These are phyloP conservation scores for Pythium periplocum DNA, from an alignment of 352 stramenopile species.

Conservation along the genomic window DNA sequence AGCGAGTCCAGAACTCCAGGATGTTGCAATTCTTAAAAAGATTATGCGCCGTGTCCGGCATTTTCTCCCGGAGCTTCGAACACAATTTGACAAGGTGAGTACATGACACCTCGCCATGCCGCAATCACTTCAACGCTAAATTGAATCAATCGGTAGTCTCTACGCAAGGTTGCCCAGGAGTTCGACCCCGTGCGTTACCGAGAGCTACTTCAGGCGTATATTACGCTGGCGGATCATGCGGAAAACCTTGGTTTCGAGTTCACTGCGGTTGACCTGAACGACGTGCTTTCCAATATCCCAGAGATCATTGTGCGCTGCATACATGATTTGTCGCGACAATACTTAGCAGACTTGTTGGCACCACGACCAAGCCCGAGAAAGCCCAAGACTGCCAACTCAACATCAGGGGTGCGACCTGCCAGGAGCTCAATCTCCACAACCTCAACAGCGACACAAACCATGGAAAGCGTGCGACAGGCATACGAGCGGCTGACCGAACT, in stretches of 20 bases:
- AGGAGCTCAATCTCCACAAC: constrained; percentile 2
- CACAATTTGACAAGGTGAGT: constrained; percentile 69
- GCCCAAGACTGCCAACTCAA: constrained; percentile 18
- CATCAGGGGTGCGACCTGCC: not conserved
- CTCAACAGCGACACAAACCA: constrained; percentile 24
- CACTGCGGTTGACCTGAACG: constrained; percentile 51
- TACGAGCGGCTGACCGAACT: constrained; percentile 75
- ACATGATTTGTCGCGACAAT: constrained; percentile 57
- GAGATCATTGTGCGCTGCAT: constrained; percentile 77
- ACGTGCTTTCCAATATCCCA: constrained; percentile 70
- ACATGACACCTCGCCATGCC: too few relatives aligned
- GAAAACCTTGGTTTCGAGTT: constrained; percentile 80
- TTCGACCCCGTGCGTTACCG: constrained; percentile 78
- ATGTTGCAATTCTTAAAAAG: constrained; percentile 53
- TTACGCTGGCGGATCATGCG: constrained; percentile 68
- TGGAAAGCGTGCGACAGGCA: constrained; percentile 51
- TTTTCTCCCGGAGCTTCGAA: constrained; percentile 64
- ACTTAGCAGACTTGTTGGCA: constrained; percentile 39
- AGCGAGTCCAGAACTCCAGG: constrained; percentile 32
- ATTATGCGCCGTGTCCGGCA: constrained; percentile 59
- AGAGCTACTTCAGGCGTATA: constrained; percentile 78
- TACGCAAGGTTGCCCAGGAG: constrained; percentile 55
- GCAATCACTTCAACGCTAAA: too few relatives aligned
- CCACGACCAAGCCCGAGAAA: constrained; percentile 35
- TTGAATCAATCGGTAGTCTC: constrained; percentile 29